Conservation (phyloP, 306 rosid genomes). For the Inga laurina region DNA sequence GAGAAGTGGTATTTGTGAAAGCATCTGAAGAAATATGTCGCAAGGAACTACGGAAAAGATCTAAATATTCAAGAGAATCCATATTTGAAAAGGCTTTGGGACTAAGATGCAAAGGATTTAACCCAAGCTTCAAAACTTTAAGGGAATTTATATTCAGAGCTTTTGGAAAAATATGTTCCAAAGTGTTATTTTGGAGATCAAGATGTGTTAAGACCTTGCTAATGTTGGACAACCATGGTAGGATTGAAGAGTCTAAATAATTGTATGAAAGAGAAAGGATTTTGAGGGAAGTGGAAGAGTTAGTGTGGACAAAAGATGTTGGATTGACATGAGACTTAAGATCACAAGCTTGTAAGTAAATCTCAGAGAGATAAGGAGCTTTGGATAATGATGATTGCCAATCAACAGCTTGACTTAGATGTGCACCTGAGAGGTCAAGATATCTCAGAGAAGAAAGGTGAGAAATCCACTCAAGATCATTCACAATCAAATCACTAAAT, state of each 20-base stretch:
- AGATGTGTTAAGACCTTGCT: constrained; percentile 15
- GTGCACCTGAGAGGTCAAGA: neutral
- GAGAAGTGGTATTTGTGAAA: constrained; percentile 27
- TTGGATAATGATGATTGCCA: constrained; percentile 24
- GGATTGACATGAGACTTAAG: neutral
- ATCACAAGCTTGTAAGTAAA: fast-evolving
- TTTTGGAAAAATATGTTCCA: neutral
- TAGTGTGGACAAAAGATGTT: neutral
- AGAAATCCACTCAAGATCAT: neutral
- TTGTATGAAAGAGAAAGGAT: neutral
- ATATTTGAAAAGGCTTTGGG: neutral
- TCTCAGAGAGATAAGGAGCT: neutral
- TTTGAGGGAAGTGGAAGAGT: constrained; percentile 24
- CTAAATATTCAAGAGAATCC: neutral
- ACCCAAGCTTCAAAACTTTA: neutral
- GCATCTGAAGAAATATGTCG: constrained; percentile 30
- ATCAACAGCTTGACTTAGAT: constrained; percentile 8
- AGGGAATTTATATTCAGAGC: constrained; percentile 27
- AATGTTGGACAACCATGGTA: constrained; percentile 21
- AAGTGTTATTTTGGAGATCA: neutral
- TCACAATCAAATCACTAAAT: neutral
- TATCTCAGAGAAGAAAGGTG: neutral
- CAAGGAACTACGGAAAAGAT: neutral
- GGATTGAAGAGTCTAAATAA: neutral
- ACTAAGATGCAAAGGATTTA: neutral